Conservation (phyloP, 2,329 filamentous ascomycete species). For the Thelonectria blattea region DNA sequence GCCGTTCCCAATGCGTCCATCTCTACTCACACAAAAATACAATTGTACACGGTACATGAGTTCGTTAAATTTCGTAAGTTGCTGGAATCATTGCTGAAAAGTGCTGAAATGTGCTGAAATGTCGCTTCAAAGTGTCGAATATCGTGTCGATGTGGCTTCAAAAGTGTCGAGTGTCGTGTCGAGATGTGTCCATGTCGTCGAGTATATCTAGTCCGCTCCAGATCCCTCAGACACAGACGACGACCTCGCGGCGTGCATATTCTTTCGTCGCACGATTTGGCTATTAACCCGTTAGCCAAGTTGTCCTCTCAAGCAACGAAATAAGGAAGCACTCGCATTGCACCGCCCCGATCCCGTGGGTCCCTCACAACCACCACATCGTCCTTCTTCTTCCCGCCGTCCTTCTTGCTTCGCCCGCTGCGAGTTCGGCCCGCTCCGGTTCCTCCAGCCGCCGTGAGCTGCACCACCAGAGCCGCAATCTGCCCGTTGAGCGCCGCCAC, state of each 20-base stretch:
- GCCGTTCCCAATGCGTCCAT: neutral
- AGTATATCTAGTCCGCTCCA: slow-evolving; percentile 6
- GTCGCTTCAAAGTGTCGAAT: no score
- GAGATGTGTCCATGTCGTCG: neutral
- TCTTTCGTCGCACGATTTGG: slow-evolving; percentile 22
- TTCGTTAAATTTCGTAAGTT: slow-evolving; percentile 11
- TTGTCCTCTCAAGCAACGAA: neutral
- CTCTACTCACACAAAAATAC: slow-evolving; percentile 9
- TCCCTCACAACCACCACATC: slow-evolving; percentile 38
- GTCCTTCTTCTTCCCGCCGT: slow-evolving; percentile 33
- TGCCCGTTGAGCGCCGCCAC: slow-evolving; percentile 30
- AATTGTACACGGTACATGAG: slow-evolving; percentile 17
- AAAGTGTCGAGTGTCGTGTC: no score
- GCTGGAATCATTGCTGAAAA: no score
- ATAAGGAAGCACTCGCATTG: slow-evolving; percentile 31
- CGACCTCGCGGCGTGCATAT: slow-evolving; percentile 20
- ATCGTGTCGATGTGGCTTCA: no score
- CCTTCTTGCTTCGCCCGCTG: slow-evolving; percentile 30
- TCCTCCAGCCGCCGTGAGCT: slow-evolving; percentile 23
- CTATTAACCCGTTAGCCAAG: slow-evolving; percentile 19
- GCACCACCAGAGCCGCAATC: slow-evolving; percentile 30
- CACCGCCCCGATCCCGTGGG: slow-evolving; percentile 29
- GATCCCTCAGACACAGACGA: slow-evolving; percentile 23
- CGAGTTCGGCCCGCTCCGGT: slow-evolving; percentile 18
- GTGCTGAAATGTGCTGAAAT: no score